Base-by-base conservation (phyloP, 208 protist genomes). In the Trypanosomatidae sp. region DNA sequence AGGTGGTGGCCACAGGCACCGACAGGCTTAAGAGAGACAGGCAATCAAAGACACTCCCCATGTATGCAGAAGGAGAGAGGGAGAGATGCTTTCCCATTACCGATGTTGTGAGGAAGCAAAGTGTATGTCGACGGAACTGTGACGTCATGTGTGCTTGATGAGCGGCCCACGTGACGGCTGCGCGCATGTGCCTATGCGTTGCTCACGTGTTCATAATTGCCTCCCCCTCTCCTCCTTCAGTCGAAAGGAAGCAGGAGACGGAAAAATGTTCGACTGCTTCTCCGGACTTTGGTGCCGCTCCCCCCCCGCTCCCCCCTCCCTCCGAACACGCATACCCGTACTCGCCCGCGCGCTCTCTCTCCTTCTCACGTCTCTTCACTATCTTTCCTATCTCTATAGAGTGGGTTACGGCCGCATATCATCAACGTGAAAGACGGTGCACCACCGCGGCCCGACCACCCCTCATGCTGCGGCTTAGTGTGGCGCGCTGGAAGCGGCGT, bases 401-500 rank as follows among this genome's bases (percentile, higher is more conserved):
- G 36, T 10, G 33, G 17, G 15, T 41, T 25, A 22, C 9, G 8
- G 8, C 60, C n/a, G 36, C 41, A 30, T 22, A 28, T 13, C 8
- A 46, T 62, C 13, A 13, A 30, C 60, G 33, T 65, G 8, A 8
- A 53, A 65, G 41, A 50, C 41, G 36, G 30, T 33, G 60, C 60
- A 47, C 33, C 6, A 28, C 60, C 39, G 41, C 39, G 6, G 10
- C 39, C n/a, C 36, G 62, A 28, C 49, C 33, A 43, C 6, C 4
- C 41, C 28, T 30, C 9, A 81, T 78, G 68, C 71, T 90, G 59
- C 70, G 80, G 3, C 58, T 59, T 55, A 60, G 73, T 13, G 67
- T 50, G 5, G 19, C 65, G 36, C 60, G 72, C 9, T 72, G 79
- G 49, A 79, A 74, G 25, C 88, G 89, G 13, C 84, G 88, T 44